Evolutionary conservation across 2,329 filamentous ascomycete species (phyloP).

Genomic region (Fusarium torulosum): DNA sequence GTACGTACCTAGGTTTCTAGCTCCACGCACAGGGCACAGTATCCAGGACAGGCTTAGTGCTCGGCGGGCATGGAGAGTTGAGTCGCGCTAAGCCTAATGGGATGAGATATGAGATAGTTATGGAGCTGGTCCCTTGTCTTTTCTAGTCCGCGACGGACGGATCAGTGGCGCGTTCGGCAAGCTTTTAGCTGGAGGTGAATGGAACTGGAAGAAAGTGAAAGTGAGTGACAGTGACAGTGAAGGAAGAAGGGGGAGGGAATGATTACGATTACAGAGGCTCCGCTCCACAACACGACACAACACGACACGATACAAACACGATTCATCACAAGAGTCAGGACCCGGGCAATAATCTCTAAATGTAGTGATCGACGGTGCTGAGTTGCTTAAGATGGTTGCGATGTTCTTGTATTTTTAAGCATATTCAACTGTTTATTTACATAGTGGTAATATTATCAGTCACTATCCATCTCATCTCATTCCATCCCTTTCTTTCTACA

Average conservation of each 20-base stretch:
- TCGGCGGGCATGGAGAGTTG: not conserved
- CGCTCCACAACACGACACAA: conserved; percentile 30
- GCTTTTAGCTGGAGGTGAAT: conserved; percentile 15
- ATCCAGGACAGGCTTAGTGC: not conserved
- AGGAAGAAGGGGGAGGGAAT: conserved; percentile 1
- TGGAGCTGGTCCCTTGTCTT: conserved; percentile 42
- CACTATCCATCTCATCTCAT: not conserved
- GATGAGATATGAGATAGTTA: conserved; percentile 42
- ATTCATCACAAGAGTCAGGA: conserved; percentile 20
- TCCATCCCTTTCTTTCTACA: not conserved
- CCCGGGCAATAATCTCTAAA: not conserved
- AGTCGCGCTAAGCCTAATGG: conserved; percentile 5
- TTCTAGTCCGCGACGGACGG: conserved; percentile 23
- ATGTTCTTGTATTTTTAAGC: not conserved
- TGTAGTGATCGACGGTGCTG: conserved; percentile 7
- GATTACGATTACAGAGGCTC: conserved; percentile 41
- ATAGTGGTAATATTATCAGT: not conserved
- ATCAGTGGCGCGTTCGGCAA: conserved; percentile 48
- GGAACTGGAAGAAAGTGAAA: no score
- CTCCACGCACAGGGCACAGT: no score
- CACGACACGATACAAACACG: conserved; percentile 11
- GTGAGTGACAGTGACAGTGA: not conserved
- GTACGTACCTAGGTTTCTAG: no score
- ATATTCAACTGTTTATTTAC: not conserved
- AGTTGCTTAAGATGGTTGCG: not conserved